Base-by-base conservation (phyloP, 371 early-diverging fungal genomes). In the Batrachochytrium dendrobatidis region DNA sequence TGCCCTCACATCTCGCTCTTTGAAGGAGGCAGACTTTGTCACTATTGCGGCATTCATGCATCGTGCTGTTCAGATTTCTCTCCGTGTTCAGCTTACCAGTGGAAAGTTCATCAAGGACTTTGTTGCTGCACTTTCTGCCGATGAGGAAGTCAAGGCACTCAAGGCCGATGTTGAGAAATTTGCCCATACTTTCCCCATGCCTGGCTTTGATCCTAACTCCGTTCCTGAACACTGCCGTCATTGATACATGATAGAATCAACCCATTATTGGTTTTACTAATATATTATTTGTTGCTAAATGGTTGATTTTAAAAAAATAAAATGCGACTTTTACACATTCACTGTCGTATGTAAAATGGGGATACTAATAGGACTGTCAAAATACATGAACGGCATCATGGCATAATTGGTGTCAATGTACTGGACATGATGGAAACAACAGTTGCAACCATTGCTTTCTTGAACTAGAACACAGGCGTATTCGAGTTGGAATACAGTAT, bases 71-170 rank as follows among this genome's bases (percentile, higher is more conserved):
- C 85, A 92, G 77, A 85, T 99, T 55, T 90, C 97, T n/a, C 62
- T 84, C 33, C 80, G 77, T 68, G 80, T 91, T 52, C 86, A 86
- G 73, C 75, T 81, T 70, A 80, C 84, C 56, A 86, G 88, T 31
- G 86, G 87, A 72, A 94, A 93, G 85, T 64, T 94, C 77, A 80
- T 96, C 78, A 96, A 96, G 84, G 96, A 95, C 80, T 95, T 97
- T 81, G 82, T 90, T 48, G 84, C 78, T 56, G 89, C 84, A 43
- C 64, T 83, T 64, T 87, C 83, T 43, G 71, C 72, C 56, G 85
- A 84, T 62, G 86, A 88, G 52, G 75, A 76, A 57, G 76, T 73
- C 31, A 72, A 73, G 65, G 66, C 81, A 59, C 85, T 98, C 63
- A 84, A 85, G 72, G 81, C 82, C 70, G 89, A 94, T 67, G 93